Evolutionary conservation across 164 flowering plant species (phyloP).

Genomic region (Piper longum): DNA sequence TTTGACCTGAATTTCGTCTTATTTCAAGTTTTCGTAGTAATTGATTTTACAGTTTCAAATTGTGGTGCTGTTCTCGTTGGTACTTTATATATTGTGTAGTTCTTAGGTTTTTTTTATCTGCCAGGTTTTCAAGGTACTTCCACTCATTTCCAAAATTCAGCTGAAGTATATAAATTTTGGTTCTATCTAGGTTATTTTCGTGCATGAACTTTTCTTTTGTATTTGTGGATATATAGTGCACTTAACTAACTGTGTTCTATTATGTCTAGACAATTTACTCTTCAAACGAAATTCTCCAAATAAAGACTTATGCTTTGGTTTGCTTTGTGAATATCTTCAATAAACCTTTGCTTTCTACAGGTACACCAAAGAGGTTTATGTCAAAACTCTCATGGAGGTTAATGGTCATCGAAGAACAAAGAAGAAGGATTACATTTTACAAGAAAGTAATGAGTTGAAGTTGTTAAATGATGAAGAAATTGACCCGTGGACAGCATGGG

Average conservation of each 20-base stretch:
- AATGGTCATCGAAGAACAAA: conserved; percentile 37
- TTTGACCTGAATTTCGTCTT: too few species aligned
- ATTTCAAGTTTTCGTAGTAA: too few species aligned
- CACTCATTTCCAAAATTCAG: too few species aligned
- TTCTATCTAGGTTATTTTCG: too few species aligned
- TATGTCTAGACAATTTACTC: not conserved
- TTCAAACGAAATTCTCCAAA: not conserved
- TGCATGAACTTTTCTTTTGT: not conserved
- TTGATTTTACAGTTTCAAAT: too few species aligned
- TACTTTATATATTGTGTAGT: too few species aligned
- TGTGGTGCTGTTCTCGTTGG: too few species aligned
- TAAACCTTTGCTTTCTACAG: not conserved
- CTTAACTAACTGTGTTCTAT: not conserved
- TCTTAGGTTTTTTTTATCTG: too few species aligned
- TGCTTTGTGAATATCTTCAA: not conserved
- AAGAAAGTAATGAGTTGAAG: conserved; percentile 29
- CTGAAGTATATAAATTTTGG: too few species aligned
- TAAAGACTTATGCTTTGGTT: not conserved
- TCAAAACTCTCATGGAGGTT: conserved; percentile 34
- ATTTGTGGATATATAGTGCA: not conserved
- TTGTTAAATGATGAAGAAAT: conserved; percentile 25
- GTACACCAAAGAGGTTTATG: not conserved
- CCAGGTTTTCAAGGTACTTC: too few species aligned
- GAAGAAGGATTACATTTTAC: conserved; percentile 21
- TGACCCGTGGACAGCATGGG: conserved; percentile 99